A percentile compares a stretch with the other conserved stretches of the same genome.
Evolutionary conservation across 2,329 filamentous ascomycete genomes (phyloP).

Genomic region (Claviceps citrina): DNA sequence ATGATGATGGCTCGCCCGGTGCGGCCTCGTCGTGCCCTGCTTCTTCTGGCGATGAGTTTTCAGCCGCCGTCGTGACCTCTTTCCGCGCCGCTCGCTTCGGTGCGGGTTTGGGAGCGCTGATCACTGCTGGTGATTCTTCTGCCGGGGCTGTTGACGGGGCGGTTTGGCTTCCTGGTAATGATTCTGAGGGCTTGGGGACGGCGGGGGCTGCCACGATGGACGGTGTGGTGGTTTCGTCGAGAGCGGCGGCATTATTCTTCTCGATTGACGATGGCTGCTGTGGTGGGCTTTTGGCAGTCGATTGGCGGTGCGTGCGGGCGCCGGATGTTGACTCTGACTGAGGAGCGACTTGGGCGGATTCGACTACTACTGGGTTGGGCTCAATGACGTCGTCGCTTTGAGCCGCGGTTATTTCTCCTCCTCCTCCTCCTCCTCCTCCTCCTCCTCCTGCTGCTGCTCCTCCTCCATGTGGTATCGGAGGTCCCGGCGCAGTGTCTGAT

Average conservation of each 20-base stretch:
- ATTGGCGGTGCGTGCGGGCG: conserved; percentile 1
- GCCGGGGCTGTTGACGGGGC: background rate
- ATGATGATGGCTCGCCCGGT: conserved; percentile 2
- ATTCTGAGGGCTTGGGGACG: background rate
- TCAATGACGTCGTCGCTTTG: background rate
- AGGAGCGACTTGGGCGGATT: background rate
- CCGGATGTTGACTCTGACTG: background rate
- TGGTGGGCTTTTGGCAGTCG: conserved; percentile 1
- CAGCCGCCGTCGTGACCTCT: conserved; percentile 4
- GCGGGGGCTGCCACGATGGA: background rate
- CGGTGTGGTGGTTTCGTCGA: background rate
- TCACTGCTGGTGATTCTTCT: conserved; percentile 3
- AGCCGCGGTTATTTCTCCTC: too few species aligned
- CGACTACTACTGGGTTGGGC: background rate
- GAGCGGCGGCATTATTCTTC: background rate
- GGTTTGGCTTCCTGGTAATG: background rate
- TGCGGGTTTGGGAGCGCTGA: conserved; percentile 3
- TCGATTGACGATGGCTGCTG: conserved; percentile 3
- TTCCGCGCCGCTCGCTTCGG: conserved; percentile 8
- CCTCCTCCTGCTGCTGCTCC: too few species aligned
- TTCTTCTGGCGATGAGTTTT: conserved; percentile 7
- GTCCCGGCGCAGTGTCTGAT: background rate
- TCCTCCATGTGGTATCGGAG: background rate
- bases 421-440: too few species aligned
- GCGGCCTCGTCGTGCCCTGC: conserved; percentile 1